phyloP scores from a whole-genome alignment of 139 green algal species.

The Chlamydomonas incerta region DNA sequence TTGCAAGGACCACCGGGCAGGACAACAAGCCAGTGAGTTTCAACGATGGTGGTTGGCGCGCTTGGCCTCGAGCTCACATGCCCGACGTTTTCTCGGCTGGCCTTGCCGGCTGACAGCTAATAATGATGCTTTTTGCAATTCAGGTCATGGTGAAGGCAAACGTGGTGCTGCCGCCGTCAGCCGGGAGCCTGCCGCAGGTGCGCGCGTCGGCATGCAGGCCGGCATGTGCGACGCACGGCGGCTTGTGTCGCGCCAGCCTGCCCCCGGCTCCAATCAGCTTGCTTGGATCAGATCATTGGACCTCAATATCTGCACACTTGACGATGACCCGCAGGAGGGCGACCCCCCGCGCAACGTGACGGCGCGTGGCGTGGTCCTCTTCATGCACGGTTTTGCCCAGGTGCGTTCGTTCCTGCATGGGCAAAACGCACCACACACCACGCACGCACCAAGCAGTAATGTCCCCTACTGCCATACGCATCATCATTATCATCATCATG shows the following conservation, averaged over 20 bases:
- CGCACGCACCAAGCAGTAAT: too few species aligned
- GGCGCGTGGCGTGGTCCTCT: slow-evolving; percentile 18
- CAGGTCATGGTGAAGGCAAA: neutral
- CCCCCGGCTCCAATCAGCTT: too few species aligned
- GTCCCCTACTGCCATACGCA: too few species aligned
- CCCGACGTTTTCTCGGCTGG: too few species aligned
- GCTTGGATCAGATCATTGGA: neutral
- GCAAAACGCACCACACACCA: too few species aligned
- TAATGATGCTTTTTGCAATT: neutral
- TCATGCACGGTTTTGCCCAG: slow-evolving; percentile 46
- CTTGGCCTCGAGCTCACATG: too few species aligned
- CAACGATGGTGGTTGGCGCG: too few species aligned
- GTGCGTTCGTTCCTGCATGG: too few species aligned
- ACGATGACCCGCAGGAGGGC: neutral
- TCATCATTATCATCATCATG: too few species aligned
- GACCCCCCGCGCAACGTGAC: neutral
- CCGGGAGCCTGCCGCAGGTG: neutral
- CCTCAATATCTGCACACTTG: neutral
- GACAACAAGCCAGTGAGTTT: neutral
- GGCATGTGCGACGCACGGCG: neutral
- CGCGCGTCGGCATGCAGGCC: neutral
- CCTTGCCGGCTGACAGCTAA: too few species aligned
- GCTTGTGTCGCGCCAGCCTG: too few species aligned
- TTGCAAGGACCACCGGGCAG: neutral
- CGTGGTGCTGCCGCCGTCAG: neutral